These are phyloP conservation scores for Garcia nutans DNA, from an alignment of 345 rosid genomes.

Conservation along the genomic window DNA sequence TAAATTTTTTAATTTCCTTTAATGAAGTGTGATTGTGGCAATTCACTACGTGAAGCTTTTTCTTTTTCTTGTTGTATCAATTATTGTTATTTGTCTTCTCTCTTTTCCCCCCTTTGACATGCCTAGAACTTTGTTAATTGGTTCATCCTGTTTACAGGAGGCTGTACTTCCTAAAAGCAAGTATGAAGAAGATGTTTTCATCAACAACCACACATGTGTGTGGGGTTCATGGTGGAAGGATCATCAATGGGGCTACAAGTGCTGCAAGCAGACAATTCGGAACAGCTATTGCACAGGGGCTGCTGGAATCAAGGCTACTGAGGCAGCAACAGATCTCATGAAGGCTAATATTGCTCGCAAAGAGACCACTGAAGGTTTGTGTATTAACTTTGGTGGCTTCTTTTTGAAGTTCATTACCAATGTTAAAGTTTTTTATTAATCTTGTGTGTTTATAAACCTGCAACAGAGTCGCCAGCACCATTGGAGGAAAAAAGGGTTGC, in stretches of 20 bases:
- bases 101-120: not conserved
- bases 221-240: slow-evolving; percentile 98
- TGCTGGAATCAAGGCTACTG: slow-evolving; percentile 81
- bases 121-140: not conserved
- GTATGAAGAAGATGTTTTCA: slow-evolving; percentile 57
- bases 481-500: slow-evolving; percentile 65
- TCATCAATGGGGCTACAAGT: slow-evolving; percentile 82
- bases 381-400: not conserved
- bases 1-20: too few relatives aligned
- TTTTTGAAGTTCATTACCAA: not conserved
- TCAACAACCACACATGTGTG: slow-evolving; percentile 67
- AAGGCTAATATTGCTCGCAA: slow-evolving; percentile 61
- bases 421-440: not conserved
- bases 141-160: slow-evolving; percentile 33
- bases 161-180: slow-evolving; percentile 54
- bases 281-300: slow-evolving; percentile 82
- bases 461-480: slow-evolving; percentile 39
- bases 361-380: slow-evolving; percentile 49
- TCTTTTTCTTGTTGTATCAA: too few relatives aligned
- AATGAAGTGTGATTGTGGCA: too few relatives aligned
- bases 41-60: too few relatives aligned
- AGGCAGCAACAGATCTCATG: slow-evolving; percentile 68
- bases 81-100: too few relatives aligned
- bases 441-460: not conserved
- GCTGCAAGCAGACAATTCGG: slow-evolving; percentile 67